These are phyloP conservation scores for Rhodotorula kratochvilovae DNA, from an alignment of 768 basidiomycete genomes.

Conservation along the genomic window DNA sequence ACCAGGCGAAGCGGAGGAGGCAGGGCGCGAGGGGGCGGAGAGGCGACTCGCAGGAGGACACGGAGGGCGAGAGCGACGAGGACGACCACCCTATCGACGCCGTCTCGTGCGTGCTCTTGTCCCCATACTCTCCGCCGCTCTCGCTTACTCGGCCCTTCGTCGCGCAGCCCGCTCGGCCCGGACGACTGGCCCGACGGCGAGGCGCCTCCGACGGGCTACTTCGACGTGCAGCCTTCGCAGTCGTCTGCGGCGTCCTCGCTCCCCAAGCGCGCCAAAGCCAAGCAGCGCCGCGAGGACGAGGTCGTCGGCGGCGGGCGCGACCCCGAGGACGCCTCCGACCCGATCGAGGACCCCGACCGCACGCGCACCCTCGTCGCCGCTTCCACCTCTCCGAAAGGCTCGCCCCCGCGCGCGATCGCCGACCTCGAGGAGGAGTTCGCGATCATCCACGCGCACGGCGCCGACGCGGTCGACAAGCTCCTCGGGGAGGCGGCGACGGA, in stretches of 20 bases:
- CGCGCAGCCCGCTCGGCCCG: background rate
- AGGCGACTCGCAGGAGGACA: slow-evolving; percentile 8
- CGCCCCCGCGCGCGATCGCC: background rate
- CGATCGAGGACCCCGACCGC: slow-evolving; percentile 6
- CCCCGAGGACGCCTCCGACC: background rate
- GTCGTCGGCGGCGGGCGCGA: background rate
- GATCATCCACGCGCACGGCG: slow-evolving; percentile 7
- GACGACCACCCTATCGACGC: background rate
- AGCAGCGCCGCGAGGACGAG: background rate
- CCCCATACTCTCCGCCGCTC: too few relatives aligned
- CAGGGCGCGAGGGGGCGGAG: background rate
- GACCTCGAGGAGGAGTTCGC: slow-evolving; percentile 10
- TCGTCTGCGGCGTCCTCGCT: background rate
- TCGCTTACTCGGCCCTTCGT: too few relatives aligned
- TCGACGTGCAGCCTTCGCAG: background rate
- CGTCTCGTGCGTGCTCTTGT: slow-evolving; percentile 15
- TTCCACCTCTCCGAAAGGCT: background rate
- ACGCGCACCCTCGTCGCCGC: background rate
- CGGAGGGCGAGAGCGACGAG: background rate
- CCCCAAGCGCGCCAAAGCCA: background rate
- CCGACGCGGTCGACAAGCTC: slow-evolving; percentile 6
- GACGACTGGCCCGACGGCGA: slow-evolving; percentile 21
- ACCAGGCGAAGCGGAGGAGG: background rate
- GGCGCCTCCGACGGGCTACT: background rate
- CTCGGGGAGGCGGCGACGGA: background rate